Evolutionary conservation across 352 stramenopile genomes (phyloP).

Genomic region (Thalassiosira sp.): DNA sequence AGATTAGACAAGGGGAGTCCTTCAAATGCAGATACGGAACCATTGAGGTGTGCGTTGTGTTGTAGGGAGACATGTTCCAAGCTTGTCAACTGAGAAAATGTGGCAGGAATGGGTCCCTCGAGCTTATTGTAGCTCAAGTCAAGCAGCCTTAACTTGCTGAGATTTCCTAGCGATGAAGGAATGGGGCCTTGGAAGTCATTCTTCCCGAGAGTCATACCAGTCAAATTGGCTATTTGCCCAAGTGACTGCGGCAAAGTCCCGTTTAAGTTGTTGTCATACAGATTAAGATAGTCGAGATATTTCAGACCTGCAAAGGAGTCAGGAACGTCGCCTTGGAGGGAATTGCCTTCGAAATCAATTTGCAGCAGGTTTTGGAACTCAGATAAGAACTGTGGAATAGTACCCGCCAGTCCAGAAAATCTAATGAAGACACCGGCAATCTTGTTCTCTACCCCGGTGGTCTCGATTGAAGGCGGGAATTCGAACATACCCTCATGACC

Average conservation of each 20-base stretch:
- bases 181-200: slow-evolving; percentile 2
- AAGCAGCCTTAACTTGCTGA: slow-evolving; percentile 26
- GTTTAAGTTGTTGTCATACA: slow-evolving; percentile 3
- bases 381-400: not conserved
- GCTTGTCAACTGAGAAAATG: slow-evolving; percentile 28
- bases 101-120: slow-evolving; percentile 32
- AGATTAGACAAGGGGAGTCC: slow-evolving; percentile 33
- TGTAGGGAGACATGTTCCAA: slow-evolving; percentile 32
- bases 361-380: not conserved
- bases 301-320: not conserved
- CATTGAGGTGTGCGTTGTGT: slow-evolving; percentile 33
- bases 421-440: not conserved
- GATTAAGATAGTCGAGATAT: not conserved
- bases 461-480: not conserved
- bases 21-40: slow-evolving; percentile 28
- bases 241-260: slow-evolving; percentile 7
- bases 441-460: not conserved
- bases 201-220: not conserved
- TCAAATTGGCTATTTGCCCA: not conserved
- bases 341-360: not conserved
- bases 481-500: not conserved
- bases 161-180: not conserved
- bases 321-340: slow-evolving; percentile 1
- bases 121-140: slow-evolving; percentile 35
- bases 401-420: not conserved